These are phyloP conservation scores for Cryptosporidium tyzzeri DNA, from an alignment of 169 alveolate genomes.

Conservation along the genomic window DNA sequence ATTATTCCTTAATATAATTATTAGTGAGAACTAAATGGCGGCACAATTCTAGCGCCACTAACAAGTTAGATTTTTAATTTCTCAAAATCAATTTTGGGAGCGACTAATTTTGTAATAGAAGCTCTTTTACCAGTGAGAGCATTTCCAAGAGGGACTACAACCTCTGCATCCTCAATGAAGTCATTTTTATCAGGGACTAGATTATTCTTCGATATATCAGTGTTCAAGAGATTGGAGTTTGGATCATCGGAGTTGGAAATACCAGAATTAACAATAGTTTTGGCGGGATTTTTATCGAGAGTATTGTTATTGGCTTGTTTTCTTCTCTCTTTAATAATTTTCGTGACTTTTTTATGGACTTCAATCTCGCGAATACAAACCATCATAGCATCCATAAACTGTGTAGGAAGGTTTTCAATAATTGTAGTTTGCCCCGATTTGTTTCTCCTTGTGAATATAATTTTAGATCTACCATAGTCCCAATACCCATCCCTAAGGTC, in stretches of 20 bases:
- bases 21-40: background rate
- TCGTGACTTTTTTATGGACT: conserved; percentile 56
- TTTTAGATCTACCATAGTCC: conserved; percentile 65
- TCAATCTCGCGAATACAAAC: conserved; percentile 71
- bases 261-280: background rate
- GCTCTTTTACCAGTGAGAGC: conserved; percentile 52
- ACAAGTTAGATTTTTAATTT: background rate
- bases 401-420: conserved; percentile 63
- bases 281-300: background rate
- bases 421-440: conserved; percentile 71
- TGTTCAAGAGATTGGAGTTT: background rate
- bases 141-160: conserved; percentile 37
- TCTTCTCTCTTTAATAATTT: conserved; percentile 28
- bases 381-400: conserved; percentile 73
- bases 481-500: conserved; percentile 70
- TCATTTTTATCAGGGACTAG: background rate
- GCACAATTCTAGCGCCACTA: background rate
- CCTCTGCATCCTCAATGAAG: conserved; percentile 9
- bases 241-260: background rate
- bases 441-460: conserved; percentile 60
- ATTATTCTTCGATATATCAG: background rate
- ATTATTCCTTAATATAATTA: background rate
- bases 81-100: conserved; percentile 51
- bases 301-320: background rate
- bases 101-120: conserved; percentile 51